Evolutionary conservation across 75 land plant genomes (phyloP), one percentile per base, ranked within the genome.

Genomic region (Azolla pinnata): DNA sequence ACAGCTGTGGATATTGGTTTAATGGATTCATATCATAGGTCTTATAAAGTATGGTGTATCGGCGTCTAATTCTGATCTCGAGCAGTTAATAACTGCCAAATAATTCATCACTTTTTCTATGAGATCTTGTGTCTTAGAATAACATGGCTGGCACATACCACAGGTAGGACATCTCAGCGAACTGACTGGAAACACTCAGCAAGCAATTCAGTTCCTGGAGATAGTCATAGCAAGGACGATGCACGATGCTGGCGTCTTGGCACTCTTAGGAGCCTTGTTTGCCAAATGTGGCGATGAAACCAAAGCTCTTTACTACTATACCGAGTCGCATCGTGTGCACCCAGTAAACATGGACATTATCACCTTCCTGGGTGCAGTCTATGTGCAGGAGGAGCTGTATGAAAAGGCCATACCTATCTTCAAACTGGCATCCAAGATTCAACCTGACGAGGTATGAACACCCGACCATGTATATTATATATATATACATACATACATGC

Each of bases 321-420:
- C 59, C 38, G 75, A 73, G 54, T 73, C 75, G 1, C 75, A 73
- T 24, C 60, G 75, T 14, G 75, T 67, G 18, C 44, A 66, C 56
- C 75, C 75, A 12, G 45, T 71, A 28, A 66, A 73, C 48, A 65
- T 73, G 69, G 64, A 66, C 19, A 66, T 73, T 46, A 66, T 63
- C 16, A 56, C 75, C 17, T 73, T 55, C 63, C 47, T 73, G 26
- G 75, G 75, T 8, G 64, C 59, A 17, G 66, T 67, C 53, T 73
- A 66, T 55, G 63, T 73, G 10, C 59, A 73, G 64, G 60, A 62
- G 44, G 75, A 73, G 52, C 58, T 73, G 19, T 73, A 73, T 52
- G 75, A 73, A 44, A 73, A 73, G 57, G 75, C 75, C 18, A 60
- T 67, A 63, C 70, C 75, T 54, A 68, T 73, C 64, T 73, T 73